phyloP scores from a whole-genome alignment of 2,329 filamentous ascomycete species.

The Thielaviopsis ethacetica region DNA sequence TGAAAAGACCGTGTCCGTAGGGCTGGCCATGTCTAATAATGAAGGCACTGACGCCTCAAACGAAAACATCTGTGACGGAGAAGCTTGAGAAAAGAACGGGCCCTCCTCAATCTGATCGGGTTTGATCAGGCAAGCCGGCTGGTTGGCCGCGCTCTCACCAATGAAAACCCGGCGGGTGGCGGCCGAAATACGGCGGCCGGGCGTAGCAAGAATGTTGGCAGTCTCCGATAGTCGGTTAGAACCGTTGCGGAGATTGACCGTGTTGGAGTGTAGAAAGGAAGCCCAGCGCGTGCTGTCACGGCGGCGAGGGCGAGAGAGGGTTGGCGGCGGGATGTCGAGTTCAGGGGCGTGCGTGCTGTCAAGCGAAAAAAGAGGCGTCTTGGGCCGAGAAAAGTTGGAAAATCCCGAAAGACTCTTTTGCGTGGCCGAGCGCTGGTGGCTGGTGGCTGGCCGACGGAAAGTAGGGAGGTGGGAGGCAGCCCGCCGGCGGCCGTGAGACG shows the following conservation, averaged over 20 bases:
- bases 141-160: conserved; percentile 3
- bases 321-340: background rate
- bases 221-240: conserved; percentile 17
- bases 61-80: background rate
- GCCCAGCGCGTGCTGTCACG: conserved; percentile 23
- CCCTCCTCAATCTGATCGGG: conserved; percentile 8
- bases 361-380: conserved; percentile 2
- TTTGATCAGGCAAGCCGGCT: conserved; percentile 8
- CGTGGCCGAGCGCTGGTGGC: conserved; percentile 62
- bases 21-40: background rate
- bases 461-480: conserved; percentile 46
- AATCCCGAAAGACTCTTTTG: conserved; percentile 27
- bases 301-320: conserved; percentile 1
- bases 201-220: background rate
- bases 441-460: conserved; percentile 59
- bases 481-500: conserved; percentile 27
- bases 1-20: background rate
- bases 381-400: background rate
- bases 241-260: conserved; percentile 22
- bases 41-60: background rate
- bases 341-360: conserved; percentile 1
- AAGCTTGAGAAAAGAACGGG: background rate
- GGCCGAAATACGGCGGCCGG: conserved; percentile 4
- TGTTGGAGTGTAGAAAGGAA: conserved; percentile 39
- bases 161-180: conserved; percentile 8